Percentiles rank a stretch among this genome's conserved stretches.
phyloP scores from a whole-genome alignment of 2,329 filamentous ascomycete genomes.

The Cladosporium colombiae region DNA sequence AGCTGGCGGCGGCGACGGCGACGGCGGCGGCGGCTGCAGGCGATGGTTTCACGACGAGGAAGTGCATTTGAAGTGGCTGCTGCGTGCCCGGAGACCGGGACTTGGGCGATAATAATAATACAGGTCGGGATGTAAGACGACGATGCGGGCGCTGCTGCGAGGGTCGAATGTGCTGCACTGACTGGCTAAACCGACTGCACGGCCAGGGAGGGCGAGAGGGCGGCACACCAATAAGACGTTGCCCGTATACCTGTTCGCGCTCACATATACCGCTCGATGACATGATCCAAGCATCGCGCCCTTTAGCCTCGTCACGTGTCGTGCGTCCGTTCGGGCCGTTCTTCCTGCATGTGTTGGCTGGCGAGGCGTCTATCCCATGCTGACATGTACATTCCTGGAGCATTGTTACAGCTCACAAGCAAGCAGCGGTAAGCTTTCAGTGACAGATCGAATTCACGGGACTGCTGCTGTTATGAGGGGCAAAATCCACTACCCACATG shows the following conservation, averaged over 20 bases:
- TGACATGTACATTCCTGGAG: neutral
- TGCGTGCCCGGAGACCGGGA: neutral
- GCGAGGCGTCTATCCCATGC: neutral
- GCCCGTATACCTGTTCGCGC: slow-evolving; percentile 16
- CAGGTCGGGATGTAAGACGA: slow-evolving; percentile 15
- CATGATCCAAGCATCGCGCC: neutral
- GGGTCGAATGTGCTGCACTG: neutral
- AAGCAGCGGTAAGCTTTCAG: neutral
- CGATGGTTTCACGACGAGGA: slow-evolving; percentile 1
- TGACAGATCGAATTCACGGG: neutral
- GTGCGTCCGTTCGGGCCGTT: neutral
- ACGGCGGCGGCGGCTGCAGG: neutral
- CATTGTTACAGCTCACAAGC: no score
- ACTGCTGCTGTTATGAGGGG: neutral
- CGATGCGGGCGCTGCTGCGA: slow-evolving; percentile 14
- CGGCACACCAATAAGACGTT: slow-evolving; percentile 17
- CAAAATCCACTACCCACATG: neutral
- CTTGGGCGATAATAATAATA: neutral
- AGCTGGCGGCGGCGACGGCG: neutral
- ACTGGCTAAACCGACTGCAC: neutral
- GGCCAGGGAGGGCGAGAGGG: slow-evolving; percentile 11
- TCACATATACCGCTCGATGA: slow-evolving; percentile 1
- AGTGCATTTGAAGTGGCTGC: slow-evolving; percentile 2
- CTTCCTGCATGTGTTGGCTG: neutral
- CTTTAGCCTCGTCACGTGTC: slow-evolving; percentile 6